Base-by-base conservation (phyloP, 2,329 filamentous ascomycete genomes). In the Penicillium sp. region DNA sequence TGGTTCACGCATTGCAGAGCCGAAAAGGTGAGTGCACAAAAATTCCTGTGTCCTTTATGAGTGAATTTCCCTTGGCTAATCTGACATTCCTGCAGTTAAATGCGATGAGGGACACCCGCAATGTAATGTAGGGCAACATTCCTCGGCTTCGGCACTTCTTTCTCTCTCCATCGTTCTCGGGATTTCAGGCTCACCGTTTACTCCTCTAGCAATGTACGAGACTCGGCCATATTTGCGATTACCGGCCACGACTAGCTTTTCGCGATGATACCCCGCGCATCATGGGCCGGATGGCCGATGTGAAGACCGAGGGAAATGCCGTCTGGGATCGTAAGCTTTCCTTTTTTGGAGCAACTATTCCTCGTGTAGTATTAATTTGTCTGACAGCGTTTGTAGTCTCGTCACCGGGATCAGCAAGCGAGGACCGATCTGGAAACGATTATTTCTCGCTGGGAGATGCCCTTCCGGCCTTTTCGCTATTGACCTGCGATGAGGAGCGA, bases 401-500 rank as follows among this genome's bases (percentile, higher is more conserved):
- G 26, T 74, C 75, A 30, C 72, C 73, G 12, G 64, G 68, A 40
- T 58, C 66, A 19, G 69, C 66, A n/a, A 70, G 65, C 28, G 74
- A 73, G 30, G 69, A 67, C 53, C 63, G 64, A 26, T 70, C 71
- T 22, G 53, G 53, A 40, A 42, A 13, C 12, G 69, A 70, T 22
- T 73, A 73, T 56, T 76, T 75, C 33, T 69, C 67, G 15, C 62
- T 66, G 12, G 70, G 76, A 24, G 83, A 86, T 68, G 72, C 79
- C n/a, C 75, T 87, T 13, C 85, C 85, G 22, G 82, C 82, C 2
- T 88, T 87, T 71, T 73, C 81, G 35, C 72, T 75, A 15, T 78
- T 88, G 58, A 83, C 79, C 1, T 86, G 79, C 30, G 85, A 88
- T 63, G 84, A 86, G 65, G 85, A 87, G 30, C 78, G 85, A 44